Evolutionary conservation across 2,329 filamentous ascomycete species (phyloP), one percentile per base, ranked within the genome.

Genomic region (Madurella fahalii): DNA sequence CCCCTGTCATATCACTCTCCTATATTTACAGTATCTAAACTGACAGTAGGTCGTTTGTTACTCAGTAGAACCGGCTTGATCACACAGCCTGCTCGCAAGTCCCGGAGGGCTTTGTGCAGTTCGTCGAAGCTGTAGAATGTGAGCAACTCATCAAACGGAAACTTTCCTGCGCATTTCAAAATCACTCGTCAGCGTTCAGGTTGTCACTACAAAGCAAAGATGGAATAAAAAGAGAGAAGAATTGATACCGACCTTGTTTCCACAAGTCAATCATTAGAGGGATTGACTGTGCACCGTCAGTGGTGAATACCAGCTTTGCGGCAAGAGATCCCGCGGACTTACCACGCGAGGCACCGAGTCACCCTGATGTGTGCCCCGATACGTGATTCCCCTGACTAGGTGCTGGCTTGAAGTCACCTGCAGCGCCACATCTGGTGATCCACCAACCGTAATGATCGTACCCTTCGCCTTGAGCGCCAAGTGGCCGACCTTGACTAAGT

Each of bases 121-220:
- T 53, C 32, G 8, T 50, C 50, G 37, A 57, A 57, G 40, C 45
- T 16, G 42, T 53, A 57, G 13, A 48, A 50, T 5, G 45, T 47
- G n/a, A 57, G 34, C 18, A 57, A 30, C n/a, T 53, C 12, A 32
- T 57, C 54, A n/a, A 57, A 57, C 9, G 50, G 50, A 11, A 57
- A 57, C 13, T 53, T 53, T 31, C 50, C 54, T 57, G n/a, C 5
- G 2, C 1, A 11, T 16, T 5, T 37, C 34, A 11, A 25, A 7
- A 9, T 45, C 31, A 7, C n/a, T n/a, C 25, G 43, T 51, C 18
- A 55, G 43, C 32, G 17, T 17, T 13, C 25, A n/a, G 11, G 8
- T 13, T 40, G 11, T 17, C 13, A 25, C 34, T 9, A 11, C 9
- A 15, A 9, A 43, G 8, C 34, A 40, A 16, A n/a, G 31, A 5